Conservation (phyloP, 129 eudicot genomes). For the Tanacetum coccineum region DNA sequence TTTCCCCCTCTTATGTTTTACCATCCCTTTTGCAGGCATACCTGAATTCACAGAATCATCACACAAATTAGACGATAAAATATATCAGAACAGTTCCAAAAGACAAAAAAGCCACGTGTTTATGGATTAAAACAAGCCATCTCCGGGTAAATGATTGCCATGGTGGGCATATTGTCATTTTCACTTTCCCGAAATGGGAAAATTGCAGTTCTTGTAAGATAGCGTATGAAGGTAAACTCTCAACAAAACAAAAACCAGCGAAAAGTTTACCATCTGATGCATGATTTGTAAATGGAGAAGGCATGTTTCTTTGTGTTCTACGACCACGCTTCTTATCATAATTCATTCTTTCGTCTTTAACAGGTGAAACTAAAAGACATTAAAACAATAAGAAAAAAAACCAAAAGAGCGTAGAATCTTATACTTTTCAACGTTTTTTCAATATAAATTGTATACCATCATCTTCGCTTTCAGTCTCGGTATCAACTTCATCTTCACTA, state of each 20-base stretch:
- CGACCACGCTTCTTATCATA: conserved; percentile 34
- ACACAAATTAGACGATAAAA: conserved; percentile 14
- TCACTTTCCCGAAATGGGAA: conserved; percentile 1
- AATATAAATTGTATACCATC: conserved; percentile 47
- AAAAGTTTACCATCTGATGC: conserved; percentile 31
- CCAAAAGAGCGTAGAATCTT: background rate
- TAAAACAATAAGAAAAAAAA: background rate
- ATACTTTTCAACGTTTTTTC: background rate
- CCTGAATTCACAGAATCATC: conserved; percentile 37
- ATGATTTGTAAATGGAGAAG: conserved; percentile 51
- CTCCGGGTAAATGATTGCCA: background rate
- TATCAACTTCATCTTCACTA: conserved; percentile 93
- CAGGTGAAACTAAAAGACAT: conserved; percentile 41
- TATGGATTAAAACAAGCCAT: background rate
- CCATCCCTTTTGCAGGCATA: conserved; percentile 29
- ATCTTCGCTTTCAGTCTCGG: conserved; percentile 89
- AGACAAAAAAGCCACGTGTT: background rate
- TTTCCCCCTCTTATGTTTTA: conserved; percentile 75
- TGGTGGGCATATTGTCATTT: background rate
- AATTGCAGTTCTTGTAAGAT: background rate
- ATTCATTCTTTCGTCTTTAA: conserved; percentile 38
- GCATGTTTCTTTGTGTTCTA: conserved; percentile 40
- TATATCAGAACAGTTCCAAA: too few relatives aligned
- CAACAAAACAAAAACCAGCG: background rate
- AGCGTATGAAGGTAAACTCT: background rate